A percentile compares a stretch with the other conserved stretches of the same genome.
phyloP scores from a whole-genome alignment of 345 rosid species.

The Syzygium grande region DNA sequence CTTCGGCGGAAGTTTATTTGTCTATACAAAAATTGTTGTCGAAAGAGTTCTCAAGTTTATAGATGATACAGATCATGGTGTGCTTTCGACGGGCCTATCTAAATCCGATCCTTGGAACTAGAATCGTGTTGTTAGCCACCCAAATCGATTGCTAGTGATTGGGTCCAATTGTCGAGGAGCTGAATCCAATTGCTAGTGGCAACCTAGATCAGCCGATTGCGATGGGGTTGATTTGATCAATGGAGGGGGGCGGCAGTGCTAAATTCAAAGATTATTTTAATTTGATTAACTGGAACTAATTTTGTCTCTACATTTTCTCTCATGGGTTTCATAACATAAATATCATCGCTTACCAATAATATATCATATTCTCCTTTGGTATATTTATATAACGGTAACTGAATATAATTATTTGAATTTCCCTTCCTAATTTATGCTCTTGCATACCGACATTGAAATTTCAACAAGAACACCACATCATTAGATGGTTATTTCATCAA shows the following conservation, averaged over 20 bases:
- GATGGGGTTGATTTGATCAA: not conserved
- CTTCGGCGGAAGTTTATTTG: not conserved
- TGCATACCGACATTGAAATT: not conserved
- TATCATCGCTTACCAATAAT: rapidly evolving
- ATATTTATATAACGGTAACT: not conserved
- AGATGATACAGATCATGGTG: not conserved
- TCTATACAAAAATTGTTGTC: not conserved
- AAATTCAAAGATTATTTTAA: not conserved
- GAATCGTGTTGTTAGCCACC: too few species aligned
- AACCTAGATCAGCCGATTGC: too few species aligned
- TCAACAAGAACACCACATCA: not conserved
- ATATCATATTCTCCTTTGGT: not conserved
- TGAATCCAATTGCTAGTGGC: too few species aligned
- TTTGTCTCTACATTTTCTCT: not conserved
- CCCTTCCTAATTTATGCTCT: not conserved
- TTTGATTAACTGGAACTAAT: not conserved
- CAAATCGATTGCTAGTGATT: too few species aligned
- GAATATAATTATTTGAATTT: not conserved
- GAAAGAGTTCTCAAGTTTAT: not conserved
- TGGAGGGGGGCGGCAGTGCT: not conserved
- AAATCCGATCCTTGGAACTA: too few species aligned
- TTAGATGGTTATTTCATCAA: not conserved
- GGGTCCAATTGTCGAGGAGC: too few species aligned
- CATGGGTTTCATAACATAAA: not conserved
- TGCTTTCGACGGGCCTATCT: too few species aligned